Evolutionary conservation across 352 stramenopile genomes (phyloP).

Genomic region (Albugo candida): DNA sequence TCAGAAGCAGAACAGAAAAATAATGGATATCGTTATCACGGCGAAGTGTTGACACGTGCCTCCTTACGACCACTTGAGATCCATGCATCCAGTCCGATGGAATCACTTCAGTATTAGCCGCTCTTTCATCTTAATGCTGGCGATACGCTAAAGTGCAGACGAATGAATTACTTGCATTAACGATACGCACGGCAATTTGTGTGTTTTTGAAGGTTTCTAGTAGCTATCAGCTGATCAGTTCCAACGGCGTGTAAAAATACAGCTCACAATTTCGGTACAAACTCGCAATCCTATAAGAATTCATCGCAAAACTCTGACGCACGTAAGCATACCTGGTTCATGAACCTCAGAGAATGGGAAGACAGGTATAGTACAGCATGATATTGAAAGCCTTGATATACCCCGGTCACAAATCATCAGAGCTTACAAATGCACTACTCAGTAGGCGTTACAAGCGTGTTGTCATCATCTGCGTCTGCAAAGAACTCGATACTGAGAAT

Average conservation of each 20-base stretch:
- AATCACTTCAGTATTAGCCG: conserved; percentile 47
- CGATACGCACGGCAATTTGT: conserved; percentile 30
- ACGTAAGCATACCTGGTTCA: too few species aligned
- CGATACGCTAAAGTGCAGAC: conserved; percentile 15
- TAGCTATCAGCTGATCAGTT: conserved; percentile 53
- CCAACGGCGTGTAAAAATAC: conserved; percentile 48
- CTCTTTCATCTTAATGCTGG: conserved; percentile 25
- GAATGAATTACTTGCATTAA: conserved; percentile 28
- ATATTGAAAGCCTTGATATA: too few species aligned
- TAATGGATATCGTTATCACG: conserved; percentile 20
- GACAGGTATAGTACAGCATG: too few species aligned
- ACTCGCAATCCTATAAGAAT: conserved; percentile 20
- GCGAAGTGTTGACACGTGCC: conserved; percentile 55
- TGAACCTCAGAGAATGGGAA: too few species aligned
- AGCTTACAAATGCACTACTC: too few species aligned
- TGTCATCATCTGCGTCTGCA: too few species aligned
- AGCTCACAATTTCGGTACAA: conserved; percentile 39
- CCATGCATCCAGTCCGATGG: conserved; percentile 22
- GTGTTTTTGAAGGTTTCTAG: conserved; percentile 40
- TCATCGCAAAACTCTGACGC: conserved; percentile 8
- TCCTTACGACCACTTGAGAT: conserved; percentile 49
- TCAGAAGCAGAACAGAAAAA: conserved; percentile 13
- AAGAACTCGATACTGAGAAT: conserved; percentile 21
- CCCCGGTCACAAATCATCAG: too few species aligned
- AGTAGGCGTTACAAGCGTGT: too few species aligned